Evolutionary conservation across 2,329 filamentous ascomycete genomes (phyloP), one percentile per base, ranked within the genome.

Genomic region (Colletotrichum filicis): DNA sequence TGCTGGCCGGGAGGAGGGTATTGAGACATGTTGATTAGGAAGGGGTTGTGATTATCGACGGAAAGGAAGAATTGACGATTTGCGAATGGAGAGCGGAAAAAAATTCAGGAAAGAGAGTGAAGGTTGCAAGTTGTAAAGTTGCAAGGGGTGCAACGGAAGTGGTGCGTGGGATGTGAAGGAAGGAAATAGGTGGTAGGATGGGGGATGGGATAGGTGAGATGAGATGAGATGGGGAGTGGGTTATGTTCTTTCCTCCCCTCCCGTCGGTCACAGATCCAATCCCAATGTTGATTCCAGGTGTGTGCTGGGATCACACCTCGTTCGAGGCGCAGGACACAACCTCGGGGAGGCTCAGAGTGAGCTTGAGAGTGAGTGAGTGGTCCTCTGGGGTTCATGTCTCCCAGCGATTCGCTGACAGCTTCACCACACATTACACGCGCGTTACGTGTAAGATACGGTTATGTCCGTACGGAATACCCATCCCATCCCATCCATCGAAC

Each of bases 1-100:
- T 73, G 70, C 66, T 73, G 70, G 70, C 24, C 46, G 69, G 55
- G 32, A 35, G 70, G 70, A 70, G 70, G 70, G 70, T 82, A 84
- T 75, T 82, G 81, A 56, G 83, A 84, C 83, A 84, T 84, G 75
- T 57, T 57, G 67, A 68, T 58, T 75, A 55, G 57, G 57, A 32
- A 63, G 69, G 32, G 32, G 3, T 66, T 59, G 57, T 63, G 71
- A 61, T 66, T 57, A 42, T 46, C 30, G 30, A 35, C 30, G 28
- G 14, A 35, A 59, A n/a, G 37, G 16, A 59, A n/a, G 30, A 32
- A 30, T 26, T 19, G 62, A 55, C 26, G 52, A 8, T 42, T 42
- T 53, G 28, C 46, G 19, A 49, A 49, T 49, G 60, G 16, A 28
- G 35, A 52, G 60, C 14, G 60, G 60, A 63, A 14, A 24, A 30